Base-by-base conservation (phyloP, 306 rosid species). In the Vigna trinervia region DNA sequence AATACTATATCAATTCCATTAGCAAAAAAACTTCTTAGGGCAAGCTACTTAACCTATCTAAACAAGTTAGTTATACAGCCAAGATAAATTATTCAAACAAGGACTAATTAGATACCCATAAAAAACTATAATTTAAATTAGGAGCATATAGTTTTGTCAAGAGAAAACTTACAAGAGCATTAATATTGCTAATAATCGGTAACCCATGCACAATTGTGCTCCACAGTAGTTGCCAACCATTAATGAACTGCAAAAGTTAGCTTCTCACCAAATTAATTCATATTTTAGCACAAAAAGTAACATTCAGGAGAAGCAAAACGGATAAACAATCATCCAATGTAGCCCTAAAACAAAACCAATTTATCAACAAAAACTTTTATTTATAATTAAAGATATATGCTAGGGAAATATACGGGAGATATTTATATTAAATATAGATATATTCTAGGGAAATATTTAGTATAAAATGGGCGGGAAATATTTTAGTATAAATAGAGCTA, bases 211-310 rank as follows among this genome's bases (percentile, higher is more conserved):
- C 85, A 82, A 92, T 75, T 75, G 83, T 80, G 79, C 90, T 88
- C 97, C 97, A 92, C 45, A 94, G 75, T 20, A 82, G 77, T 82
- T 90, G 89, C 98, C 98, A 92, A 73, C 92, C 87, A 78, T 78
- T 66, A 76, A 86, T 59, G 61, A 86, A 76, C 98, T 94, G 92
- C 87, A 86, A 73, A 81, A 76, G 50, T 38, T 74, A 54, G 69
- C 67, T 81, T 64, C 11, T 60, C 11, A 73, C 41, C n/a, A 80
- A 85, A 59, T 65, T 81, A 86, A 69, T 76, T 36, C 71, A 71
- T 50, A 32, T 36, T 71, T 64, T 28, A 65, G 23, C 17, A 38
- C 46, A 13, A 65, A 69, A 4, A 75, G 56, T 48, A 57, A 12
- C 51, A 71, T 50, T 39, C 59, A 14, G 23, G 43, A 61, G 64